Conservation (phyloP, 1,284 basidiomycete species). For the Ustilago xerochloae region DNA sequence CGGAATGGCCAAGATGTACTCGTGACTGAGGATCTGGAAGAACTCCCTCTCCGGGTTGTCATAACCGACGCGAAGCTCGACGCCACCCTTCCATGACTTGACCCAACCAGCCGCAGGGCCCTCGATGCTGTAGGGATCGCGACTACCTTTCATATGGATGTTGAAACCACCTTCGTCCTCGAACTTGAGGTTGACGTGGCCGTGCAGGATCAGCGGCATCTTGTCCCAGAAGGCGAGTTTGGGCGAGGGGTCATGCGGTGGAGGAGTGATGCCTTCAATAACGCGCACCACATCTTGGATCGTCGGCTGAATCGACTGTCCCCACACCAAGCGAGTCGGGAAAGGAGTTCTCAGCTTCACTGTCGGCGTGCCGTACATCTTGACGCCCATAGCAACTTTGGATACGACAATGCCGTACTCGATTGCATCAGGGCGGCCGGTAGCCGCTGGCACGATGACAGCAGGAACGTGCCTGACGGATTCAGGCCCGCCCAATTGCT, state of each 20-base stretch:
- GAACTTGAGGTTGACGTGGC: slow-evolving; percentile 81
- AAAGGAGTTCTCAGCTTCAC: slow-evolving; percentile 77
- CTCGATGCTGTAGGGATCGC: slow-evolving; percentile 81
- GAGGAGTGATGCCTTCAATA: slow-evolving; percentile 82
- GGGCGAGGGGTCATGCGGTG: slow-evolving; percentile 86
- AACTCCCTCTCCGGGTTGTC: slow-evolving; percentile 82
- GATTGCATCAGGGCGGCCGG: slow-evolving; percentile 71
- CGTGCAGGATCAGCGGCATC: slow-evolving; percentile 77
- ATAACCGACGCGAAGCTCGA: slow-evolving; percentile 79
- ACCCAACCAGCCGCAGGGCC: slow-evolving; percentile 89
- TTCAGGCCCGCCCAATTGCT: slow-evolving; percentile 81
- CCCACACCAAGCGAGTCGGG: slow-evolving; percentile 86
- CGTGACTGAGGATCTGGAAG: slow-evolving; percentile 84
- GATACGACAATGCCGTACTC: slow-evolving; percentile 79
- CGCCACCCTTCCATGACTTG: slow-evolving; percentile 83
- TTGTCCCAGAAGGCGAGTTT: slow-evolving; percentile 95
- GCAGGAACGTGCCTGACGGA: slow-evolving; percentile 69
- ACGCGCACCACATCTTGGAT: slow-evolving; percentile 88
- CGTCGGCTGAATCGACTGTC: slow-evolving; percentile 85
- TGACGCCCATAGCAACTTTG: slow-evolving; percentile 94
- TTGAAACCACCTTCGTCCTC: slow-evolving; percentile 76
- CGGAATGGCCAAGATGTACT: slow-evolving; percentile 68
- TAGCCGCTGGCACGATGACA: slow-evolving; percentile 61
- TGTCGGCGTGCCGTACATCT: slow-evolving; percentile 80
- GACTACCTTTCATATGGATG: slow-evolving; percentile 76